Percentiles rank a stretch among this genome's conserved stretches.
Conservation (phyloP, 805 yeast genomes). For the Hanseniaspora opuntiae region DNA sequence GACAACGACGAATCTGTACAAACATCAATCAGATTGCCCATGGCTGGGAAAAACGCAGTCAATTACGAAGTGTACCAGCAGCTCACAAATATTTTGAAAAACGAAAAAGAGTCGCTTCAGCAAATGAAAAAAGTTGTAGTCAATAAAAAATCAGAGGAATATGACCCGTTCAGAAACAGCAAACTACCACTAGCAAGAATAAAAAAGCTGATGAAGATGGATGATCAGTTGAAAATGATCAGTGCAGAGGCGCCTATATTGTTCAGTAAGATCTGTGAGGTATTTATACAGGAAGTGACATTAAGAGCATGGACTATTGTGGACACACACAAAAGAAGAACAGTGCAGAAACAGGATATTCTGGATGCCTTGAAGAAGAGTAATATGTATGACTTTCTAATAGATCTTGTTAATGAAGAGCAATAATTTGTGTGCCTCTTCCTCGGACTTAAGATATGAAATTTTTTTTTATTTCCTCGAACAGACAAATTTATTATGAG, state of each 20-base stretch:
- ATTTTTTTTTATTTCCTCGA: background rate
- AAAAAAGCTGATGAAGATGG: conserved; percentile 95
- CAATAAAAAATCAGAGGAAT: background rate
- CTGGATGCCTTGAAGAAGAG: conserved; percentile 88
- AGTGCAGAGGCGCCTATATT: conserved; percentile 95
- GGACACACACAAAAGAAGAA: conserved; percentile 87
- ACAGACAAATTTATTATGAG: no score
- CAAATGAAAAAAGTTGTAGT: background rate
- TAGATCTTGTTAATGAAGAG: conserved; percentile 55
- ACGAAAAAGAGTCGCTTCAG: background rate
- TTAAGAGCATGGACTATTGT: conserved; percentile 99
- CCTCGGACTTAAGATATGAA: conserved; percentile 25
- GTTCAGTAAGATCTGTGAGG: conserved; percentile 96
- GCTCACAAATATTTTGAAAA: background rate
- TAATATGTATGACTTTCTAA: conserved; percentile 94
- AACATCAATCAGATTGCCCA: background rate
- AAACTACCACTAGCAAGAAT: conserved; percentile 91
- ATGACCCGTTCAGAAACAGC: conserved; percentile 63
- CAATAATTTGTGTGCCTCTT: conserved; percentile 19
- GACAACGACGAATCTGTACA: background rate
- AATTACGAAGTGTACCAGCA: background rate
- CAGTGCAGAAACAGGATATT: conserved; percentile 85
- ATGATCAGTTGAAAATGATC: conserved; percentile 93
- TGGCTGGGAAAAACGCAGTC: background rate
- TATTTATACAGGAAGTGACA: conserved; percentile 89